These are phyloP conservation scores for Bondarzewia mesenterica DNA, from an alignment of 1,284 basidiomycete genomes.

Conservation along the genomic window DNA sequence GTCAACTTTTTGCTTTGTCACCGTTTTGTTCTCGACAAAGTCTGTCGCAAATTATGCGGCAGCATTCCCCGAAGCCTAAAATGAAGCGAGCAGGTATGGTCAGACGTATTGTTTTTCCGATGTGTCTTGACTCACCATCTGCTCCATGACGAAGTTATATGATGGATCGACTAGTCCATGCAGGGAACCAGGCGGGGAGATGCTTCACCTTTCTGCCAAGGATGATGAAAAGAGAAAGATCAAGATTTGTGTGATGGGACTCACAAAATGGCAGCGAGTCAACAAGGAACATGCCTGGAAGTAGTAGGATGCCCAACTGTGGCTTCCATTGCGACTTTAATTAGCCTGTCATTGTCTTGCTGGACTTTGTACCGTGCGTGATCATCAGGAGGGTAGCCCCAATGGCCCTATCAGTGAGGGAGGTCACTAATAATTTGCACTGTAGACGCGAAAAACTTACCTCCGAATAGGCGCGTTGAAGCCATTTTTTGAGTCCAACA, in stretches of 20 bases:
- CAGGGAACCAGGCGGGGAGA: slow-evolving; percentile 58
- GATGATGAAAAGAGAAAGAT: slow-evolving; percentile 9
- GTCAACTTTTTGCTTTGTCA: slow-evolving; percentile 39
- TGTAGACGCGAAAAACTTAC: no score
- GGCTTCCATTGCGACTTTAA: slow-evolving; percentile 22
- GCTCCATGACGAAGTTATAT: slow-evolving; percentile 48
- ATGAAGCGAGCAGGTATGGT: slow-evolving; percentile 8
- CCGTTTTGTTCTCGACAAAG: slow-evolving; percentile 36
- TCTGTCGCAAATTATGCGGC: slow-evolving; percentile 42
- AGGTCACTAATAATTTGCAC: no score
- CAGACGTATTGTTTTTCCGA: background rate
- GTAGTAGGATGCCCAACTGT: slow-evolving; percentile 18
- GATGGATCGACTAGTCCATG: slow-evolving; percentile 47
- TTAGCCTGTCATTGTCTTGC: slow-evolving; percentile 21
- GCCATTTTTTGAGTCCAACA: no score
- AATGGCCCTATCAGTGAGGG: slow-evolving; percentile 16
- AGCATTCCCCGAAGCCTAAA: slow-evolving; percentile 43
- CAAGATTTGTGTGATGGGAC: slow-evolving; percentile 5
- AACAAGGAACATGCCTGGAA: slow-evolving; percentile 23
- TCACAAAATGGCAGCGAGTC: slow-evolving; percentile 23
- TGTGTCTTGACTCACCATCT: slow-evolving; percentile 35
- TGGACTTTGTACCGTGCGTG: slow-evolving; percentile 25
- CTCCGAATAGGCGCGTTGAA: slow-evolving; percentile 21
- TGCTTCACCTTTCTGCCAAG: slow-evolving; percentile 37
- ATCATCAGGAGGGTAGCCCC: slow-evolving; percentile 26